A percentile compares a stretch with the other conserved stretches of the same genome.
Conservation (phyloP, 805 yeast genomes). For the Zygotorulaspora sp. region DNA sequence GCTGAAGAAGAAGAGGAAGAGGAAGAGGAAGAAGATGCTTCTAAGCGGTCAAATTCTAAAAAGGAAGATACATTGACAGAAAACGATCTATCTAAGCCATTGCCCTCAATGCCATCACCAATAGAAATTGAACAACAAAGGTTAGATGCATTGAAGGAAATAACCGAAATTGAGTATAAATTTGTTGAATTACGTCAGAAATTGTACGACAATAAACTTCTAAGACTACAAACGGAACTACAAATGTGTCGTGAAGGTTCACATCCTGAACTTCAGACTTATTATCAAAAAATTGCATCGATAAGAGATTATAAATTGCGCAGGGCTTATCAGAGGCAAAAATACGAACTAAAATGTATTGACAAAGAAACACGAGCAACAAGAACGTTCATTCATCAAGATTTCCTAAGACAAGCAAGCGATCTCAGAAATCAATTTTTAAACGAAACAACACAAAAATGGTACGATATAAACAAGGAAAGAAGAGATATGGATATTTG, state of each 20-base stretch:
- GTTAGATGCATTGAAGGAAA: slow-evolving; percentile 45
- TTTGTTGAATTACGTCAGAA: slow-evolving; percentile 84
- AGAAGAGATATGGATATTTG: slow-evolving; percentile 67
- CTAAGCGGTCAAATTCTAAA: slow-evolving; percentile 10
- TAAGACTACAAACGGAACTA: slow-evolving; percentile 73
- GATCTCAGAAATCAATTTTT: slow-evolving; percentile 65
- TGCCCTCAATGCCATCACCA: slow-evolving; percentile 20
- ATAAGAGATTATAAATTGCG: slow-evolving; percentile 67
- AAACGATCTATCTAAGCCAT: slow-evolving; percentile 9
- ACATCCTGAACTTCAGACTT: slow-evolving; percentile 82
- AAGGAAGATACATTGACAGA: slow-evolving; percentile 14
- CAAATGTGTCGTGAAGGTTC: slow-evolving; percentile 83
- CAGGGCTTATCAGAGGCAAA: slow-evolving; percentile 46
- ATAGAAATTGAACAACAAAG: slow-evolving; percentile 31
- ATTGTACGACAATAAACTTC: slow-evolving; percentile 77
- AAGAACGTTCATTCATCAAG: slow-evolving; percentile 79
- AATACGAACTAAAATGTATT: slow-evolving; percentile 70
- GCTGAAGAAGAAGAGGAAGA: slow-evolving; percentile 18
- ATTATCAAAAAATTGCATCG: slow-evolving; percentile 64
- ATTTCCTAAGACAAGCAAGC: slow-evolving; percentile 60
- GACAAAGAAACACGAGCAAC: slow-evolving; percentile 76
- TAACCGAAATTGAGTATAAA: slow-evolving; percentile 76
- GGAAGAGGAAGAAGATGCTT: slow-evolving; percentile 21
- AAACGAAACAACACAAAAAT: slow-evolving; percentile 68
- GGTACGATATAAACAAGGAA: slow-evolving; percentile 92